A percentile compares a stretch with the other conserved stretches of the same genome.
Evolutionary conservation across 129 eudicot species (phyloP).

Genomic region (Saposhnikovia divaricata): DNA sequence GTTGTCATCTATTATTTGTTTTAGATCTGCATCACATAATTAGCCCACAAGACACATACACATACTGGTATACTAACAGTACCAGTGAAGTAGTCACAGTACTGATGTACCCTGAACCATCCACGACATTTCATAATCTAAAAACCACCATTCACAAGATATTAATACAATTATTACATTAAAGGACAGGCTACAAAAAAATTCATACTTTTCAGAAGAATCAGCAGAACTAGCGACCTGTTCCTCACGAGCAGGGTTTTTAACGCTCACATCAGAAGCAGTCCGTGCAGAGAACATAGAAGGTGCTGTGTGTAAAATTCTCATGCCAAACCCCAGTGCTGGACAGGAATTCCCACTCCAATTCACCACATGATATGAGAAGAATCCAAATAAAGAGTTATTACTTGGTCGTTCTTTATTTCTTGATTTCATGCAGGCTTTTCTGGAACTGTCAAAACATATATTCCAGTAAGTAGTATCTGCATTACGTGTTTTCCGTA

Average conservation of each 20-base stretch:
- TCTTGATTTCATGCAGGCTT: slow-evolving; percentile 55
- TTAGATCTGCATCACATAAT: background rate
- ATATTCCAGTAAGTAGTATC: slow-evolving; percentile 22
- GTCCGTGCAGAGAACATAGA: slow-evolving; percentile 46
- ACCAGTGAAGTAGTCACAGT: background rate
- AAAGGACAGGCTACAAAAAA: background rate
- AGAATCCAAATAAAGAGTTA: slow-evolving; percentile 38
- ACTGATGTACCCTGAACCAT: background rate
- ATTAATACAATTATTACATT: background rate
- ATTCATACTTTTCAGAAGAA: slow-evolving; percentile 49
- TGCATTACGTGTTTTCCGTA: slow-evolving; percentile 21
- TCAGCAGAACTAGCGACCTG: slow-evolving; percentile 36
- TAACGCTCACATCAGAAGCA: slow-evolving; percentile 45
- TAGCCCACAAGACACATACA: background rate
- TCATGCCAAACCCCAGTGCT: slow-evolving; percentile 32
- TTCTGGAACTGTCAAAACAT: slow-evolving; percentile 40
- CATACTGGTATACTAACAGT: background rate
- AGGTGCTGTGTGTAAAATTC: slow-evolving; percentile 35
- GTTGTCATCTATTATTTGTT: background rate
- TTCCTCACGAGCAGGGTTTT: slow-evolving; percentile 34
- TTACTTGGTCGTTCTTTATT: slow-evolving; percentile 40
- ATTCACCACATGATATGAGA: slow-evolving; percentile 47
- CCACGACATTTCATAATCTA: background rate
- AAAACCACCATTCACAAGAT: background rate
- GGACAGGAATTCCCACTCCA: slow-evolving; percentile 29